Percentiles rank a stretch among this genome's conserved stretches.
Evolutionary conservation across 306 rosid species (phyloP).

Genomic region (Senna siamea): DNA sequence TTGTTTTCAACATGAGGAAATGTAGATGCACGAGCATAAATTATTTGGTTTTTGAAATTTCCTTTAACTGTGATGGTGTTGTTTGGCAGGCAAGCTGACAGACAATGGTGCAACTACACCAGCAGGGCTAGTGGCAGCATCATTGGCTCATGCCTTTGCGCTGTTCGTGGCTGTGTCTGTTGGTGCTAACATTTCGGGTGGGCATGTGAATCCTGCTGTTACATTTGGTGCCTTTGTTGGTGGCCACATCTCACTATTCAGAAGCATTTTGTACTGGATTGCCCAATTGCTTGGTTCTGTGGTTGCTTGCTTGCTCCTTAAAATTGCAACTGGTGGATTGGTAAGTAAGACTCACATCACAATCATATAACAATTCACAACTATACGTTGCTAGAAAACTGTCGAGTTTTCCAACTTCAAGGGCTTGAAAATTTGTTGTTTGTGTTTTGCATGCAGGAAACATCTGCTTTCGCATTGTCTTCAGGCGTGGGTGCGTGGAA

Average conservation of each 20-base stretch:
- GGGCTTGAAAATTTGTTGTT: too few relatives aligned
- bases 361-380: too few relatives aligned
- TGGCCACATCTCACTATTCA: conserved; percentile 68
- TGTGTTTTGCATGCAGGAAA: conserved; percentile 49
- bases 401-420: too few relatives aligned
- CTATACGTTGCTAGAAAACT: too few relatives aligned
- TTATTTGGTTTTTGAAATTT: too few relatives aligned
- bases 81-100: conserved; percentile 67
- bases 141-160: conserved; percentile 70
- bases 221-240: conserved; percentile 82
- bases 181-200: conserved; percentile 80
- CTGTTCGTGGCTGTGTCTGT: conserved; percentile 78
- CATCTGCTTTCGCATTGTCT: conserved; percentile 66
- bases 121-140: conserved; percentile 69
- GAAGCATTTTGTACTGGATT: conserved; percentile 71
- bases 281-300: conserved; percentile 86
- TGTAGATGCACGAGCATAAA: too few relatives aligned
- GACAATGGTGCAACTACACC: conserved; percentile 65
- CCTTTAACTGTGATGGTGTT: too few relatives aligned
- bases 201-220: conserved; percentile 84
- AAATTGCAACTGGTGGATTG: conserved; percentile 70
- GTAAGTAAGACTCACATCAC: conserved; percentile 36
- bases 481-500: conserved; percentile 68
- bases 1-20: too few relatives aligned
- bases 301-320: conserved; percentile 79